Percentiles rank a stretch among this genome's conserved stretches.
phyloP scores from a whole-genome alignment of 2,329 filamentous ascomycete genomes.

The Cylindrodendrum hubeiense region DNA sequence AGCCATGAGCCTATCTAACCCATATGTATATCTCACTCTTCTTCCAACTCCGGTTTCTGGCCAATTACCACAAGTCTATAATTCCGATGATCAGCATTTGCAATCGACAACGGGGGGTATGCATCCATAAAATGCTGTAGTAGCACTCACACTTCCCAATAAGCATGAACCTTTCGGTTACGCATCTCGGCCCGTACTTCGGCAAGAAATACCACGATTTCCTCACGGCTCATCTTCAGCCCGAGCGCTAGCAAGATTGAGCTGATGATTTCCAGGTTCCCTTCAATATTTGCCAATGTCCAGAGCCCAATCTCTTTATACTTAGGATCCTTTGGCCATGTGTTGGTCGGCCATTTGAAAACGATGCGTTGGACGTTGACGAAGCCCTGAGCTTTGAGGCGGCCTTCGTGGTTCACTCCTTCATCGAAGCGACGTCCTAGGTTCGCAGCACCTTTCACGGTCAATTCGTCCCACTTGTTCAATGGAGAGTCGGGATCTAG shows the following conservation, averaged over 20 bases:
- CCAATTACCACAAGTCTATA: slow-evolving; percentile 20
- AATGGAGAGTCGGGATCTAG: slow-evolving; percentile 14
- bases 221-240: slow-evolving; percentile 22
- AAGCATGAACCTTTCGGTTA: slow-evolving; percentile 15
- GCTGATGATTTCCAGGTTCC: slow-evolving; percentile 22
- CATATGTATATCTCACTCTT: neutral
- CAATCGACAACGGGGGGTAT: accelerated
- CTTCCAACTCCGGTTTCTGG: slow-evolving; percentile 17
- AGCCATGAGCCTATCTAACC: too few relatives aligned
- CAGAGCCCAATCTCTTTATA: slow-evolving; percentile 30
- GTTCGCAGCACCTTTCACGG: slow-evolving; percentile 13
- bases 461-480: slow-evolving; percentile 28
- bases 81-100: neutral
- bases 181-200: slow-evolving; percentile 28
- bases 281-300: slow-evolving; percentile 27
- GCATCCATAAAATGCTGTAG: accelerated
- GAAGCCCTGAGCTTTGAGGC: slow-evolving; percentile 22
- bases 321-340: slow-evolving; percentile 29
- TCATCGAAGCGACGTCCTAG: slow-evolving; percentile 21
- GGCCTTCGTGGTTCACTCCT: slow-evolving; percentile 18
- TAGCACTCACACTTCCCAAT: slow-evolving; percentile 29
- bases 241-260: slow-evolving; percentile 14
- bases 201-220: slow-evolving; percentile 17
- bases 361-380: slow-evolving; percentile 8
- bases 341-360: slow-evolving; percentile 29